phyloP scores from a whole-genome alignment of 2,329 filamentous ascomycete species.

The Epichloe hybrida region DNA sequence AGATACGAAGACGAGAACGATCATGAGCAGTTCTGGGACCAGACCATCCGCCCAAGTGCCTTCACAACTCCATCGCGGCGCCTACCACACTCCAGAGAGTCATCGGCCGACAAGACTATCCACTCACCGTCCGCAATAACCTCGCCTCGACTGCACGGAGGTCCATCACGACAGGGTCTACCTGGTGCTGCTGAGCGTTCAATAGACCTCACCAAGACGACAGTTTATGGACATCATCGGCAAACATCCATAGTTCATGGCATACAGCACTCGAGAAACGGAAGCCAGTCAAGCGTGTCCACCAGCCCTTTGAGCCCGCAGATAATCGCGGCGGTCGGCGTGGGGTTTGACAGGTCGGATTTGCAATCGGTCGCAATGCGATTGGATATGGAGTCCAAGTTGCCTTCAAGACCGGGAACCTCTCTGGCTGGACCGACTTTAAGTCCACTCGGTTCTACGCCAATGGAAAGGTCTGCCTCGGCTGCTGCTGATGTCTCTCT shows the following conservation, averaged over 20 bases:
- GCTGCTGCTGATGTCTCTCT: constrained; percentile 30
- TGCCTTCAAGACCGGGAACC: constrained; percentile 30
- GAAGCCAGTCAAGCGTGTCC: constrained; percentile 67
- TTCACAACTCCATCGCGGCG: constrained; percentile 24
- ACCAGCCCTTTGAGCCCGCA: constrained; percentile 81
- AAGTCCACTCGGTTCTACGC: constrained; percentile 9
- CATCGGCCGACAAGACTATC: constrained; percentile 41
- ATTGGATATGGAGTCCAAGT: constrained; percentile 29
- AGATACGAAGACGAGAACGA: constrained; percentile 41
- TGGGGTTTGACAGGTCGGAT: constrained; percentile 39
- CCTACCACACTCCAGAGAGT: constrained; percentile 42
- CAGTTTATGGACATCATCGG: constrained; percentile 71
- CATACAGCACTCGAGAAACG: constrained; percentile 82
- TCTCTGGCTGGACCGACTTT: constrained; percentile 29
- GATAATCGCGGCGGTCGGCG: constrained; percentile 59
- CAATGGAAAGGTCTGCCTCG: constrained; percentile 33
- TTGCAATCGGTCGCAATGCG: constrained; percentile 31
- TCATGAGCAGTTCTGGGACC: constrained; percentile 36
- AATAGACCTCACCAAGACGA: constrained; percentile 42
- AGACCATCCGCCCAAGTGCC: constrained; percentile 34
- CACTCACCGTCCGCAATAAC: constrained; percentile 11
- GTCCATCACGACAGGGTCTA: constrained; percentile 27
- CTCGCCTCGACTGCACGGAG: constrained; percentile 17
- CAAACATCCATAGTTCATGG: constrained; percentile 97
- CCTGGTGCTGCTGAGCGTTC: constrained; percentile 32